These are phyloP conservation scores for Spirogloea muscicola DNA, from an alignment of 139 green algal species.

Conservation along the genomic window DNA sequence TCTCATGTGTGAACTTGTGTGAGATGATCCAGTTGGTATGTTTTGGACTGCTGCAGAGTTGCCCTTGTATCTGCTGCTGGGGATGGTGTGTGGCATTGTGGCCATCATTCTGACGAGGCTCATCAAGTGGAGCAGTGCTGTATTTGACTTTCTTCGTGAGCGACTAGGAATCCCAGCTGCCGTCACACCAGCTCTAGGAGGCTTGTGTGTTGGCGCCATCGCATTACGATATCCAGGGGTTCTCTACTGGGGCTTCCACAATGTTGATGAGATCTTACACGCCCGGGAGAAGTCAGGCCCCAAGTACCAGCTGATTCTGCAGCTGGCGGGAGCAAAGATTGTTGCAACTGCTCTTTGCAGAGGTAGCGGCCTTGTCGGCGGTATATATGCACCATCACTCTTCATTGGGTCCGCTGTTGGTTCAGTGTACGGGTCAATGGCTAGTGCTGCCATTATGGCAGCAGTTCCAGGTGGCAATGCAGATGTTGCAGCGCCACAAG, in stretches of 20 bases:
- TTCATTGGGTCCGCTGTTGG: slow-evolving; percentile 81
- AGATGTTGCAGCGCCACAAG: slow-evolving; percentile 39
- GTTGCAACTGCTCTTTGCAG: slow-evolving; percentile 76
- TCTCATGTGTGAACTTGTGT: no score
- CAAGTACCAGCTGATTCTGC: slow-evolving; percentile 59
- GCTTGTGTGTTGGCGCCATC: slow-evolving; percentile 61
- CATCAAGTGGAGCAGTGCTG: slow-evolving; percentile 19
- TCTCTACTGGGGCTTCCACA: slow-evolving; percentile 76
- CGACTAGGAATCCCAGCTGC: slow-evolving; percentile 30
- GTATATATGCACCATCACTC: slow-evolving; percentile 89
- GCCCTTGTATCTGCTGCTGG: slow-evolving; percentile 70
- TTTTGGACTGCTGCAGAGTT: no score
- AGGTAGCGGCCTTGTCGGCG: slow-evolving; percentile 77
- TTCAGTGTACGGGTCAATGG: slow-evolving; percentile 39
- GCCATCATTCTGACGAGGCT: slow-evolving; percentile 46
- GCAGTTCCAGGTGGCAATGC: slow-evolving; percentile 13
- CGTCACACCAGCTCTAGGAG: slow-evolving; percentile 60
- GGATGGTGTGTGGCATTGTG: slow-evolving; percentile 63
- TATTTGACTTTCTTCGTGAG: slow-evolving; percentile 42
- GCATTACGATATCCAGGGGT: slow-evolving; percentile 69
- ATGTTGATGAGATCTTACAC: slow-evolving; percentile 71
- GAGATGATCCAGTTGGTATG: no score
- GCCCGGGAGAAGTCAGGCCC: slow-evolving; percentile 18
- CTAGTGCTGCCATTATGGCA: slow-evolving; percentile 41
- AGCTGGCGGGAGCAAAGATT: slow-evolving; percentile 82